Evolutionary conservation across 768 basidiomycete species (phyloP).

Genomic region (Leccinum boreale): DNA sequence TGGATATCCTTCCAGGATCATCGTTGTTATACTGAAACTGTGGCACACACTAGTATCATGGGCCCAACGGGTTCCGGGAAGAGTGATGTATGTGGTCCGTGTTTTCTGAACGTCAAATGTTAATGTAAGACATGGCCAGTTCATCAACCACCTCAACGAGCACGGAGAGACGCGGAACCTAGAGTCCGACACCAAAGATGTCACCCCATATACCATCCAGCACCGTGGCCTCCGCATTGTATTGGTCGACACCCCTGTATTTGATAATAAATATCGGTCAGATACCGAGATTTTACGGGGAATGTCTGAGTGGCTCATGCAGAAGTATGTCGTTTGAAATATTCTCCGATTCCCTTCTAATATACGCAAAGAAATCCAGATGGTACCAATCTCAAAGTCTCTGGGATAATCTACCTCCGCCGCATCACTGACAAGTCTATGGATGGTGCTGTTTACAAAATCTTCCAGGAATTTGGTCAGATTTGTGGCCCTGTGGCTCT

Average conservation of each 20-base stretch:
- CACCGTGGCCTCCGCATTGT: not conserved
- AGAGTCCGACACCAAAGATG: not conserved
- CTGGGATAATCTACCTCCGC: constrained; percentile 35
- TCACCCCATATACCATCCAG: not conserved
- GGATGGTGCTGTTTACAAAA: constrained; percentile 25
- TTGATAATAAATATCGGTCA: not conserved
- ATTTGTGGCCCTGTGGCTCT: constrained; percentile 33
- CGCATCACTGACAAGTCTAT: constrained; percentile 35
- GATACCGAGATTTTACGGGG: not conserved
- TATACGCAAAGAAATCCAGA: not conserved
- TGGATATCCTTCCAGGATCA: no score
- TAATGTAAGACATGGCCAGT: not conserved
- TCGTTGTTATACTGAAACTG: not conserved
- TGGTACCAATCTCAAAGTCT: constrained; percentile 5
- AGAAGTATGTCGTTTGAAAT: constrained; percentile 7
- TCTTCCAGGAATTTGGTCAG: constrained; percentile 33
- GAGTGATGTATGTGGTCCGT: not conserved
- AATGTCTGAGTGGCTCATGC: constrained; percentile 7
- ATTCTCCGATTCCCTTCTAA: not conserved
- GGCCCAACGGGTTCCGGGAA: not conserved
- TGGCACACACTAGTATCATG: no score
- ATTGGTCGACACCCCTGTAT: not conserved
- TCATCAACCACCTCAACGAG: not conserved
- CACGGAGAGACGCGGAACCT: not conserved
- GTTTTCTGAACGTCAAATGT: not conserved